Evolutionary conservation across 352 stramenopile species (phyloP), one percentile per base, ranked within the genome.

Genomic region (Phytophthora sojae): DNA sequence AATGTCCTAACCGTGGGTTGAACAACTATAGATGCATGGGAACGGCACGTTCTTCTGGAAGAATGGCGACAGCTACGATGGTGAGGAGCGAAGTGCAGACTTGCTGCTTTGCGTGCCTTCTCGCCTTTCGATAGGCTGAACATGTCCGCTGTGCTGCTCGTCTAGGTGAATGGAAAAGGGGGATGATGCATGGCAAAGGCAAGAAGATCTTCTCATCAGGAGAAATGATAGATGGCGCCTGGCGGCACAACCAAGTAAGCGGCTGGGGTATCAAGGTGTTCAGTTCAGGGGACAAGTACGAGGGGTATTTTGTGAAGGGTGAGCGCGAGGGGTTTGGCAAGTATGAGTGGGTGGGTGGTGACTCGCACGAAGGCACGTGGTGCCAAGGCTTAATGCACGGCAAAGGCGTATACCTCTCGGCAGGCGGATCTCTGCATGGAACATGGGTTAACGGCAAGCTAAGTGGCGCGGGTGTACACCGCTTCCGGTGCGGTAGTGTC

Each of bases 1-100:
- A 19, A 30, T 42, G 12, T 54, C 17, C 47, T 72, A 59, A 67
- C 15, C 15, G 25, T 67, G 47, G 3, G 25, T 44, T 32, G 6
- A 51, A 8, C 25, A 19, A 4, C 52, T 45, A 25, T 26, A 95
- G 88, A 96, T 96, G 83, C 82, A 93, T 45, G 86, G 88, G 5
- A 69, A 62, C 12, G 88, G 88, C 12, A 89, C 84, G 42, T 94
- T 96, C 61, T 68, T 90, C 6, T 92, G 83, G 79, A 80, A 75
- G 51, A 92, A 92, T 58, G 88, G 88, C 7, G 86, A 96, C 58
- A 80, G 77, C 57, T 96, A 94, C 61, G 80, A 93, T 80, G 86
- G 88, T 93, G 69, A 73, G 63, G 51, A 59, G 25, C 57, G 69
- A 56, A 50, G n/a, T 35, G 12, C 12, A 47, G 14, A 19, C 12